These are phyloP conservation scores for Clarireedia homoeocarpa DNA, from an alignment of 2,329 filamentous ascomycete species.

Conservation along the genomic window DNA sequence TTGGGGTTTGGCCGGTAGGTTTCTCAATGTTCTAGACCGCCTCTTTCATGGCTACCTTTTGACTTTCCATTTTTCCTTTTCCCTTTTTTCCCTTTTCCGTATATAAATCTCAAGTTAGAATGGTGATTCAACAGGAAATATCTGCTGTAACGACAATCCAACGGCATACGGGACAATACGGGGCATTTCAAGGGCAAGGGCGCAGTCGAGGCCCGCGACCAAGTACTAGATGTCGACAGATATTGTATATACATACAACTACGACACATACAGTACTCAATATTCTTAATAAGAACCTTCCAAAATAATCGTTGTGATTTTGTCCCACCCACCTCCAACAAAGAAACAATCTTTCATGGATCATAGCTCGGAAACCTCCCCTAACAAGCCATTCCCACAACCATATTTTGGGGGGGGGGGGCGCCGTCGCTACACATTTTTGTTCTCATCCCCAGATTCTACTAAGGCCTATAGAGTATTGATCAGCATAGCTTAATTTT, in stretches of 20 bases:
- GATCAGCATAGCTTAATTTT: conserved; percentile 21
- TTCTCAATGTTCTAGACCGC: conserved; percentile 12
- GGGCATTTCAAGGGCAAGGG: not conserved
- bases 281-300: too few species aligned
- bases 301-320: not conserved
- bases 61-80: too few species aligned
- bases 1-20: conserved; percentile 9
- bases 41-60: not conserved
- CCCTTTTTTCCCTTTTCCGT: too few species aligned
- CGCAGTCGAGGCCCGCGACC: not conserved
- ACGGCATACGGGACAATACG: not conserved
- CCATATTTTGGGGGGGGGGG: not conserved
- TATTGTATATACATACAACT: too few species aligned
- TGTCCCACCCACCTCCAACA: not conserved
- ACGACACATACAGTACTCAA: too few species aligned
- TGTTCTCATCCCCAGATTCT: conserved; percentile 7
- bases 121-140: too few species aligned
- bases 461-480: conserved; percentile 10
- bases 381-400: not conserved
- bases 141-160: not conserved
- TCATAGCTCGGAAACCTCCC: not conserved
- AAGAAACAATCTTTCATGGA: not conserved
- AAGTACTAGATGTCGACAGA: too few species aligned
- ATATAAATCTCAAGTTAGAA: too few species aligned
- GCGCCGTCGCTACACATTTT: not conserved